Conservation (phyloP, 2,329 filamentous ascomycete species). For the Ceratocystis cubensis region DNA sequence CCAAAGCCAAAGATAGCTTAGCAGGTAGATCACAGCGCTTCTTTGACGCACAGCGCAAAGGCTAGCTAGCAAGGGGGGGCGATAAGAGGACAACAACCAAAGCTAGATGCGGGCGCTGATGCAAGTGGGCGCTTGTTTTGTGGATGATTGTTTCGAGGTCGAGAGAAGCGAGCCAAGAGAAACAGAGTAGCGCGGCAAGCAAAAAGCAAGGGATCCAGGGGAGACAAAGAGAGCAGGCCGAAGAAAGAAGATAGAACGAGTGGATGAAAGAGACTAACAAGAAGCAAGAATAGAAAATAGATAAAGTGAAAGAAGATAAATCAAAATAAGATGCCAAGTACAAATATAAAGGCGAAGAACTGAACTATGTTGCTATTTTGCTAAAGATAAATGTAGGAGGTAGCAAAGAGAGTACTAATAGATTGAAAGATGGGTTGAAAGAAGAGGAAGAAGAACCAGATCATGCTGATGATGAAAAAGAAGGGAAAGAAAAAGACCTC, state of each 20-base stretch:
- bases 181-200: neutral
- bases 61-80: neutral
- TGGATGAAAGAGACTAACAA: neutral
- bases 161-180: neutral
- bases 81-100: neutral
- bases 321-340: neutral
- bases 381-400: neutral
- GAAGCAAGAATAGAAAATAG: neutral
- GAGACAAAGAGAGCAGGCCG: neutral
- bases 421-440: neutral
- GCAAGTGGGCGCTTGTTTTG: neutral
- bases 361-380: neutral
- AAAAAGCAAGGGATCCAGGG: neutral
- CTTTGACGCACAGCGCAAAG: neutral
- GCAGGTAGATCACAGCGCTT: neutral
- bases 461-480: neutral
- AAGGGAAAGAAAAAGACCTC: neutral
- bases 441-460: neutral
- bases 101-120: neutral
- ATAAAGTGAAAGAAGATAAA: neutral
- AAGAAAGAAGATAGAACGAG: neutral
- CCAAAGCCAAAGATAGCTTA: no score
- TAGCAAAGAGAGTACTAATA: no score
- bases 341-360: neutral
- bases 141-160: no score